Evolutionary conservation across 768 basidiomycete species (phyloP), one percentile per base, ranked within the genome.

Genomic region (Candolleomyces aberdarensis): DNA sequence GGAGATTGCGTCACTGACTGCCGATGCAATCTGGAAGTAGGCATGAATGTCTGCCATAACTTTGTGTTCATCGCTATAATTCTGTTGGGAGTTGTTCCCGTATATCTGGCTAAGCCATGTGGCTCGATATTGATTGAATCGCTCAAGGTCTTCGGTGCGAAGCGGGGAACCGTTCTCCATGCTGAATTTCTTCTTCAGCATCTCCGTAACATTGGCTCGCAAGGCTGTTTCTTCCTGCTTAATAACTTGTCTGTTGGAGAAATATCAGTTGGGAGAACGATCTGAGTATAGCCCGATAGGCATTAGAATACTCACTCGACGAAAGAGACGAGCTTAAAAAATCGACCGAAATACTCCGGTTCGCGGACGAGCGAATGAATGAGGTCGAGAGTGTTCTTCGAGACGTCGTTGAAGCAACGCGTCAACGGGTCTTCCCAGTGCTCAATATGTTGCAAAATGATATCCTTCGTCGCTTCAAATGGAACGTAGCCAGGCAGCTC

Each of bases 1-100:
- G 36, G n/a, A 26, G 26, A 26, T 26, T 52, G 4, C 58, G 59
- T 70, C 15, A 60, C 36, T 36, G 36, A 83, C 84, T 75, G 83
- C 81, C 71, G 76, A 80, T 11, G 84, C 78, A 0, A 86, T 76
- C 36, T 83, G 77, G 65, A 81, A 85, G 61, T 84, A 87, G 3
- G 83, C 85, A 0, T 78, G 77, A 0, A 85, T 81, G 15, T 80
- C 79, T 0, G 84, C 80, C 80, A 84, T 83, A 4, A 86, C 75
- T 2, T 66, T 61, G 14, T 86, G 57, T 54, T 84, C 87, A 41
- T 36, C 46, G 5, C 41, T 40, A 19, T 48, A 52, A 43, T n/a
- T 44, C 13, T 17, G 20, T 26, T 26, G 26, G 41, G 9, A 47
- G 44, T 59, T 60, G 19, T 15, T 13, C 7, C 4, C 2, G 32